Evolutionary conservation across 1,284 basidiomycete genomes (phyloP), one percentile per base, ranked within the genome.

Genomic region (Microstroma glucosiphilum): DNA sequence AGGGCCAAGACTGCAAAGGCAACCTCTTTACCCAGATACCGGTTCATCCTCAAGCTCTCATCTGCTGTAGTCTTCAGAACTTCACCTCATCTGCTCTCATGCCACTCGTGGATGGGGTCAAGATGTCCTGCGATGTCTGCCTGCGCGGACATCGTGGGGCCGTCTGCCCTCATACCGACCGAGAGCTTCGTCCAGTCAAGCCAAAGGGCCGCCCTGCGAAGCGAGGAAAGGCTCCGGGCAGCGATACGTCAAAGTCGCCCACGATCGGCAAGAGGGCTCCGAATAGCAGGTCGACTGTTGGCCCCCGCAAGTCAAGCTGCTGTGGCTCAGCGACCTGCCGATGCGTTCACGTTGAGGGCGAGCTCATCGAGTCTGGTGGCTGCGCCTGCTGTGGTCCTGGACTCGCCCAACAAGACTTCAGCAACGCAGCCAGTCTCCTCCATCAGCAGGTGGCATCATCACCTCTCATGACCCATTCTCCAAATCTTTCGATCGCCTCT

Each of bases 51-150:
- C n/a, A n/a, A n/a, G n/a, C n/a, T n/a, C n/a, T n/a, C n/a, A n/a
- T n/a, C n/a, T n/a, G n/a, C n/a, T n/a, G n/a, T n/a, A n/a, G n/a
- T n/a, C n/a, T n/a, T n/a, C n/a, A n/a, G n/a, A n/a, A n/a, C n/a
- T n/a, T n/a, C n/a, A n/a, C n/a, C n/a, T n/a, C n/a, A n/a, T 4
- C 30, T 37, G 30, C 30, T 37, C 30, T 21, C 19, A 54, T 54
- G 51, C 51, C 51, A 17, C 13, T 54, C 51, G 51, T 54, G 21
- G 25, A 54, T 25, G 51, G 51, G 21, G 51, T 54, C 51, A 54
- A 54, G 21, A 54, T 54, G 51, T 21, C 51, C 51, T 54, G 51
- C 51, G 51, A 54, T 19, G 25, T 23, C 17, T 54, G 51, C 51
- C n/a, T 54, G 21, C 51, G 51, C 21, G 51, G 51, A 15, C 51